Base-by-base conservation (phyloP, 441 rosid genomes). In the Euphorbia schlechtendalii region DNA sequence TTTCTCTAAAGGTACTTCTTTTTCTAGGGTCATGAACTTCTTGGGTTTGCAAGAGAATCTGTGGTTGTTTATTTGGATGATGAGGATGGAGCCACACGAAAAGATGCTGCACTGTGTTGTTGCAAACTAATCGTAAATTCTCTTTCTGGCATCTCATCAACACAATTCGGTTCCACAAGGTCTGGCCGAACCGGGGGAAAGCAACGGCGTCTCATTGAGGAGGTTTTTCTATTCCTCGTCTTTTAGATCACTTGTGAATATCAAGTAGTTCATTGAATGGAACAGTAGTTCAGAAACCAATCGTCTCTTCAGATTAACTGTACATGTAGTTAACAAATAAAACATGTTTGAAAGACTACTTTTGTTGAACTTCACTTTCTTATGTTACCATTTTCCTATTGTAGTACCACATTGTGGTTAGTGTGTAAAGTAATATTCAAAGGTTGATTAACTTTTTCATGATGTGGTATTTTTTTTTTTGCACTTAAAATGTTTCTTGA, bases 31-130 rank as follows among this genome's bases (percentile, higher is more conserved):
- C 97, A 92, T 65, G 98, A 96, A 66, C 98, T 92, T 72, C 96
- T 96, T 62, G 97, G 86, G 84, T 92, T 96, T 82, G 96, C 93
- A 4, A 86, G 89, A 81, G 96, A 92, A 76, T 85, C 96, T 1
- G 96, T 96, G 72, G 91, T 96, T 65, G 67, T 81, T 62, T 96
- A 90, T 83, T 77, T 96, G 77, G 99, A 92, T 69, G 97, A 92
- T 73, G 97, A 87, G 79, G 98, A 96, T 85, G 91, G 92, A 70
- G 77, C 82, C 67, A 90, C 96, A 64, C 76, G 99, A 63, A 92
- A 92, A 82, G 97, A 96, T 86, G 97, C 98, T 13, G 97, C 99
- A 62, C 78, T 96, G 67, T 96, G 98, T 75, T 96, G 99, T 78
- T 96, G 99, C 82, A 84, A 81, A 69, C 80, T 95, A 74, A 87